These are phyloP conservation scores for Thielaviopsis musarum DNA, from an alignment of 2,329 filamentous ascomycete species.

Conservation along the genomic window DNA sequence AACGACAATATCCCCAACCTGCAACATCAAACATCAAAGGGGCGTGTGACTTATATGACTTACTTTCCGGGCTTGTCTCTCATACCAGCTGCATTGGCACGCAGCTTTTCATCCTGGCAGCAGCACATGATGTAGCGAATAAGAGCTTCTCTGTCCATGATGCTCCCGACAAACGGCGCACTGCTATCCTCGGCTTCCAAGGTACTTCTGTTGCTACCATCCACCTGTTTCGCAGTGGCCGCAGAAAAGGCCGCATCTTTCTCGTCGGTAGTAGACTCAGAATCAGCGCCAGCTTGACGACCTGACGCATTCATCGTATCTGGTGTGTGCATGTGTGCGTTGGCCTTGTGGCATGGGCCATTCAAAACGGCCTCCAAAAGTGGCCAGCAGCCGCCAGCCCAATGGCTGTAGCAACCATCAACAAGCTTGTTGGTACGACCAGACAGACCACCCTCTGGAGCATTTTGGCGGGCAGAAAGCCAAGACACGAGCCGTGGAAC, in stretches of 20 bases:
- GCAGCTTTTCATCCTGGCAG: conserved; percentile 54
- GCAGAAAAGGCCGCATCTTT: conserved; percentile 6
- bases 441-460: conserved; percentile 81
- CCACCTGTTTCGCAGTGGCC: neutral
- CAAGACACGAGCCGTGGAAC: conserved; percentile 64
- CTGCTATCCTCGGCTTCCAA: neutral
- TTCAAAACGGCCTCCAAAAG: conserved; percentile 65
- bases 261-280: neutral
- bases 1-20: conserved; percentile 1
- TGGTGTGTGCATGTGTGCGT: neutral
- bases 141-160: conserved; percentile 73
- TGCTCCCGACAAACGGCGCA: conserved; percentile 23
- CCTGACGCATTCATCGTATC: neutral
- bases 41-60: conserved; percentile 21
- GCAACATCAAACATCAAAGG: neutral
- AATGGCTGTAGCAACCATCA: conserved; percentile 96
- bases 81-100: conserved; percentile 46
- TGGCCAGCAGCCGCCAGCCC: conserved; percentile 91
- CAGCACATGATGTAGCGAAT: conserved; percentile 81
- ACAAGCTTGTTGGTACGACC: conserved; percentile 96
- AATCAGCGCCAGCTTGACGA: neutral
- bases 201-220: neutral
- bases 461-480: conserved; percentile 78
- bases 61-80: conserved; percentile 87
- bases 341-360: conserved; percentile 23